Conservation (phyloP, 1,284 basidiomycete genomes). For the Tausonia pullulans region DNA sequence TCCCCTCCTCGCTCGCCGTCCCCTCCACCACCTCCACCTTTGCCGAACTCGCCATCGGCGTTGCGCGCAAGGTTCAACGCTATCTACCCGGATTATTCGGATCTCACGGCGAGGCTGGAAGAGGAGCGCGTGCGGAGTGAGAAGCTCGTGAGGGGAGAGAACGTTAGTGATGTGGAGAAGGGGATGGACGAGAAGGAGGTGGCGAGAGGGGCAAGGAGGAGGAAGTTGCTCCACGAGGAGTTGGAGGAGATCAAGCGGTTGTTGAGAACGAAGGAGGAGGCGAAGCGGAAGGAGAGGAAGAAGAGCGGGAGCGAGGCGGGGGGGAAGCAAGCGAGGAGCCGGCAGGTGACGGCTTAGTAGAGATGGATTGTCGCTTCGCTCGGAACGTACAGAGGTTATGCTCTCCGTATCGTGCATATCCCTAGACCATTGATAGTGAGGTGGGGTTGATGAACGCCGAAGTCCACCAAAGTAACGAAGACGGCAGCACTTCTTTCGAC, state of each 20-base stretch:
- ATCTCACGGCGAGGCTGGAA: conserved; percentile 3
- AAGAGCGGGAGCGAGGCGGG: too few species aligned
- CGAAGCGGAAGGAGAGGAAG: too few species aligned
- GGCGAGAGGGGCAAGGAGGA: conserved; percentile 4
- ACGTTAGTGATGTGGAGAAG: neutral
- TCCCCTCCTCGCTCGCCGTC: conserved; percentile 6
- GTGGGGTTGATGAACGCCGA: too few species aligned
- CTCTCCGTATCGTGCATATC: too few species aligned
- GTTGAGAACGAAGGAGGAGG: neutral
- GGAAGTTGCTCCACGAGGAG: conserved; percentile 8
- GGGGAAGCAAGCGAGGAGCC: too few species aligned
- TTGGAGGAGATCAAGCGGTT: conserved; percentile 14
- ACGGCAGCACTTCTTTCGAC: too few species aligned
- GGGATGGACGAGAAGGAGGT: conserved; percentile 4
- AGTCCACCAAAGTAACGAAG: too few species aligned
- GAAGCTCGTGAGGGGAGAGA: neutral
- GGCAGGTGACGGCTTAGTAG: too few species aligned
- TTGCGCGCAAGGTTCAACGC: conserved; percentile 9
- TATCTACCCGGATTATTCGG: conserved; percentile 10
- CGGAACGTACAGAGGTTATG: too few species aligned
- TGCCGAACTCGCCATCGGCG: neutral
- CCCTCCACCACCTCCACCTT: neutral
- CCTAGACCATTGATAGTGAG: too few species aligned
- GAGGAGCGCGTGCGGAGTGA: conserved; percentile 1
- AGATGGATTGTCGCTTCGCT: too few species aligned